These are phyloP conservation scores for Xylaria nigripes DNA, from an alignment of 495 filamentous ascomycete genomes.

Conservation along the genomic window DNA sequence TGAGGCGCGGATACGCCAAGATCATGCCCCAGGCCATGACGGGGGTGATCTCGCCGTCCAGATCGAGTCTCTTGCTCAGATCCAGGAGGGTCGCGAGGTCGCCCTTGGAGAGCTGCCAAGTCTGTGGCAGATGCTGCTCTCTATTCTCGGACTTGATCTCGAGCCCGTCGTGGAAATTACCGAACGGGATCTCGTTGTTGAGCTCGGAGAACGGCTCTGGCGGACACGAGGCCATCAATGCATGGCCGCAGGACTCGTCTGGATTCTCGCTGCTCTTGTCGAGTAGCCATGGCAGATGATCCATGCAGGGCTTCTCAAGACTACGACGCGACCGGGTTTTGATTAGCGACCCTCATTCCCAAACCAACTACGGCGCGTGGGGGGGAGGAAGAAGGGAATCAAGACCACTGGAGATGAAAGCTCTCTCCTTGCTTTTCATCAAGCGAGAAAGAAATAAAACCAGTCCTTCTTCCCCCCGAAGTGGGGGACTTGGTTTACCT, in stretches of 20 bases:
- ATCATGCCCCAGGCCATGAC: conserved; percentile 90
- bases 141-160: conserved; percentile 29
- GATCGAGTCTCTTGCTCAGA: conserved; percentile 71
- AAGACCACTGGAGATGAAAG: conserved; percentile 7
- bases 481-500: conserved; percentile 57
- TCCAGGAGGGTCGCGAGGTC: conserved; percentile 76
- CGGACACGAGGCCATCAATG: conserved; percentile 83
- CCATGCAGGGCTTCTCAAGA: conserved; percentile 90
- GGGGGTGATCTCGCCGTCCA: conserved; percentile 93
- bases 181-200: conserved; percentile 44
- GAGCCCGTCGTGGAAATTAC: conserved; percentile 22
- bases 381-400: background rate
- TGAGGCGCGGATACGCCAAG: conserved; percentile 58
- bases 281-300: conserved; percentile 76
- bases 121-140: conserved; percentile 41
- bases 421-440: conserved; percentile 20
- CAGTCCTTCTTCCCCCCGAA: conserved; percentile 31
- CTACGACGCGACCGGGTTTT: conserved; percentile 42
- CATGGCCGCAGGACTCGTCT: conserved; percentile 61
- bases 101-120: conserved; percentile 61
- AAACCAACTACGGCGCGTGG: background rate
- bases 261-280: conserved; percentile 48
- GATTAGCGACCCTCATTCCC: conserved; percentile 28
- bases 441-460: conserved; percentile 17
- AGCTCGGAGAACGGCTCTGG: conserved; percentile 47